Percentiles rank a stretch among this genome's conserved stretches.
These are phyloP conservation scores for Hericium erinaceus DNA, from an alignment of 768 basidiomycete species.

Conservation along the genomic window DNA sequence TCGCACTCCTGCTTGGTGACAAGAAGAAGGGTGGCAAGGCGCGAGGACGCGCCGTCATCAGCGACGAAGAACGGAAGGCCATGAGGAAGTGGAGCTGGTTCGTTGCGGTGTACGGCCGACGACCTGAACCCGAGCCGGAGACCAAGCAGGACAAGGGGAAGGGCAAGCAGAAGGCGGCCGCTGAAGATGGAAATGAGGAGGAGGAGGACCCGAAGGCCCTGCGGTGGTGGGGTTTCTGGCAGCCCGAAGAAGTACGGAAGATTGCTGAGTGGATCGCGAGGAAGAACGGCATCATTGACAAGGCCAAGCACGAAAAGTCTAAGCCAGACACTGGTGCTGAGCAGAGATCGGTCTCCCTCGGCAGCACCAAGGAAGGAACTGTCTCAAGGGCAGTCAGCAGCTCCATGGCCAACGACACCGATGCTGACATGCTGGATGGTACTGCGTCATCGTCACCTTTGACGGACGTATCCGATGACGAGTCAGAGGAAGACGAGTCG, in stretches of 20 bases:
- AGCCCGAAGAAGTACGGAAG: constrained; percentile 53
- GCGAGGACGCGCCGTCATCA: constrained; percentile 28
- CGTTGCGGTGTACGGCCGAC: constrained; percentile 64
- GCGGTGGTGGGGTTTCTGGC: constrained; percentile 72
- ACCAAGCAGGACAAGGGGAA: constrained; percentile 16
- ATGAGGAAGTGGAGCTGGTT: constrained; percentile 69
- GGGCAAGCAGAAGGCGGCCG: constrained; percentile 14
- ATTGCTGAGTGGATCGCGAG: constrained; percentile 57
- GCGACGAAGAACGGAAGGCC: constrained; percentile 39
- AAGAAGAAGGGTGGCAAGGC: constrained; percentile 29
- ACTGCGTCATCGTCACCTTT: constrained; percentile 12
- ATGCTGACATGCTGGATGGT: constrained; percentile 1
- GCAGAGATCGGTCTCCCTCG: neutral
- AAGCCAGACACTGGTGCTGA: neutral
- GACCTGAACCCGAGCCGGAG: constrained; percentile 26
- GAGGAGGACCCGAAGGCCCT: constrained; percentile 32
- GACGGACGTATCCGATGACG: constrained; percentile 9
- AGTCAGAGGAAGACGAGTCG: constrained; percentile 5
- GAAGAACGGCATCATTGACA: constrained; percentile 32
- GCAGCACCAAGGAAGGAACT: neutral
- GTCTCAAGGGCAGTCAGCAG: constrained; percentile 1
- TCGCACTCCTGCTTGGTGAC: constrained; percentile 22
- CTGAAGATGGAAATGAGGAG: constrained; percentile 18
- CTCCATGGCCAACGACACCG: neutral
- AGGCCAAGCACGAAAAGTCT: constrained; percentile 3